A percentile compares a stretch with the other conserved stretches of the same genome.
These are phyloP conservation scores for Camelina neglecta DNA, from an alignment of 345 rosid genomes.

Conservation along the genomic window DNA sequence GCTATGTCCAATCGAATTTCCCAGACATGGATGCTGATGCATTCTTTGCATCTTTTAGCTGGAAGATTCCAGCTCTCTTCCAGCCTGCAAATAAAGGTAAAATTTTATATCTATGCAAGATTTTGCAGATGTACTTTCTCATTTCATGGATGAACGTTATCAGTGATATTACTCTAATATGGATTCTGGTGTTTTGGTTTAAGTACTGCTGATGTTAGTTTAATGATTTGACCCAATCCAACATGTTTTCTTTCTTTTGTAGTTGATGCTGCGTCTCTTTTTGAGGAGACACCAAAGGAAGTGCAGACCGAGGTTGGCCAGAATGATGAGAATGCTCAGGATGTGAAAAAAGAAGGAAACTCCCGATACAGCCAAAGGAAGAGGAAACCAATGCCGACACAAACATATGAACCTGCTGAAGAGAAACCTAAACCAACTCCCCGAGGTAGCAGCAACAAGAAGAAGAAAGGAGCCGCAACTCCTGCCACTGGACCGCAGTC, in stretches of 20 bases:
- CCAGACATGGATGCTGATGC: constrained; percentile 63
- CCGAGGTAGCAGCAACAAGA: constrained; percentile 46
- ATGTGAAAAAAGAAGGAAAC: constrained; percentile 39
- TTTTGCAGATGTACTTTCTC: background rate
- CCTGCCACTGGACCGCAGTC: constrained; percentile 40
- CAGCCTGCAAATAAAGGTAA: constrained; percentile 51
- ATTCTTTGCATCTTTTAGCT: constrained; percentile 77
- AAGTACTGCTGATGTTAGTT: background rate
- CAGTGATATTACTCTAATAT: too few species aligned
- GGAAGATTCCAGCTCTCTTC: constrained; percentile 75
- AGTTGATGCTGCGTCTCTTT: constrained; percentile 46
- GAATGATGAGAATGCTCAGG: constrained; percentile 32
- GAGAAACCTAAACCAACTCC: constrained; percentile 39
- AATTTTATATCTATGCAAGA: background rate
- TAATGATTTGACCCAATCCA: too few species aligned
- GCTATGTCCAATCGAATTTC: constrained; percentile 52
- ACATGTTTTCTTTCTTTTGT: constrained; percentile 1
- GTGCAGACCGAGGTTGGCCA: constrained; percentile 20
- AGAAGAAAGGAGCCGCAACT: constrained; percentile 40
- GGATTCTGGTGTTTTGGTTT: background rate
- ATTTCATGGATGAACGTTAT: too few species aligned
- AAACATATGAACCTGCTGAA: constrained; percentile 14
- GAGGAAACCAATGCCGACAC: constrained; percentile 48
- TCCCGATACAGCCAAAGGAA: constrained; percentile 45
- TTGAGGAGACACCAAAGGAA: constrained; percentile 43